These are phyloP conservation scores for Fusarium miscanthi DNA, from an alignment of 2,329 filamentous ascomycete genomes.

Conservation along the genomic window DNA sequence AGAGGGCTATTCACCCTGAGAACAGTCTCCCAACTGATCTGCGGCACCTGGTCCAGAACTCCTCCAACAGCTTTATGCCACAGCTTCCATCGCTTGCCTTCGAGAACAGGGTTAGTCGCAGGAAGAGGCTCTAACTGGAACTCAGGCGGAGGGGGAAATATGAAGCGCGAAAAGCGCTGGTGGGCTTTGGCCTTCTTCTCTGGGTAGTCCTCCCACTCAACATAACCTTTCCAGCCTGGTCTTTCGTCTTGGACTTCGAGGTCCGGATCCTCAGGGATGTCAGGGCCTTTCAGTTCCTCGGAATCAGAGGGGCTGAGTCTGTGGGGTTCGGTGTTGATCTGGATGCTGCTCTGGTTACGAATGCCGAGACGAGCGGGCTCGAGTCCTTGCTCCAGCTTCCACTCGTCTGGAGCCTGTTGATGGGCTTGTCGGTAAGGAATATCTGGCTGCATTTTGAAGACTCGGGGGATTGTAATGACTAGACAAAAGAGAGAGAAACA, in stretches of 20 bases:
- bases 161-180: slow-evolving; percentile 55
- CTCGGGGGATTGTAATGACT: fast-evolving
- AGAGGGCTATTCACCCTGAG: slow-evolving; percentile 45
- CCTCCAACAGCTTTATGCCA: slow-evolving; percentile 64
- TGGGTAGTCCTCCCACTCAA: slow-evolving; percentile 77
- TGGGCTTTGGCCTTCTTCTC: slow-evolving; percentile 72
- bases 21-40: slow-evolving; percentile 68
- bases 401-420: slow-evolving; percentile 55
- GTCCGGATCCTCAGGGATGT: slow-evolving; percentile 48
- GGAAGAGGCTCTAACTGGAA: slow-evolving; percentile 67
- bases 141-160: slow-evolving; percentile 57
- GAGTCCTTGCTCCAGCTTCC: slow-evolving; percentile 64
- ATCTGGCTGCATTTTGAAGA: not conserved
- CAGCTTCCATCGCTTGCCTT: slow-evolving; percentile 66
- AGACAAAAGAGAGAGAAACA: too few species aligned
- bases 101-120: slow-evolving; percentile 66
- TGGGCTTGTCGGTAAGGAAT: not conserved
- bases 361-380: slow-evolving; percentile 49
- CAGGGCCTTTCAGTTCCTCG: not conserved
- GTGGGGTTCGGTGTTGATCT: not conserved
- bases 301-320: not conserved
- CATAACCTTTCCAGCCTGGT: slow-evolving; percentile 59
- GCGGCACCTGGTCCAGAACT: slow-evolving; percentile 58
- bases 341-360: slow-evolving; percentile 8
- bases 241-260: slow-evolving; percentile 42